phyloP scores from a whole-genome alignment of 2,329 filamentous ascomycete species.

The Xylariaceae sp. region DNA sequence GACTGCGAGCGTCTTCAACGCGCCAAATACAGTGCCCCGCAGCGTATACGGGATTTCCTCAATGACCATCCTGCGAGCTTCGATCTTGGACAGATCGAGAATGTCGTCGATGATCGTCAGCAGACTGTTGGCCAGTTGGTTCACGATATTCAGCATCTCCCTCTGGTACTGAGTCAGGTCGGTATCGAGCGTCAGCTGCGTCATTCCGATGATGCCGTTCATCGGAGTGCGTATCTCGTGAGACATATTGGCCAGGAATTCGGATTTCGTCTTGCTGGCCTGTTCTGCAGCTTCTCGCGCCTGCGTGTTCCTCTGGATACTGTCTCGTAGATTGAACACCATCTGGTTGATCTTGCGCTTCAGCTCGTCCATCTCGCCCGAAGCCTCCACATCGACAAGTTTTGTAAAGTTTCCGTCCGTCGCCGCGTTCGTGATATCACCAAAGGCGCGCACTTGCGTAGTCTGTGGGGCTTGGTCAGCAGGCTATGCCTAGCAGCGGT shows the following conservation, averaged over 20 bases:
- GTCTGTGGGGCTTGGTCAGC: conserved; percentile 54
- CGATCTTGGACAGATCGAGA: conserved; percentile 72
- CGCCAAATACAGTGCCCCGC: conserved; percentile 92
- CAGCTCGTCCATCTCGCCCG: conserved; percentile 97
- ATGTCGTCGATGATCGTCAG: conserved; percentile 93
- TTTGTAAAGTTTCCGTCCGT: conserved; percentile 97
- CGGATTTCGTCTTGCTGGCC: conserved; percentile 96
- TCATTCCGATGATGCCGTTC: conserved; percentile 98
- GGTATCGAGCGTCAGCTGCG: conserved; percentile 89
- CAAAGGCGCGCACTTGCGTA: conserved; percentile 94
- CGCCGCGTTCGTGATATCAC: conserved; percentile 95
- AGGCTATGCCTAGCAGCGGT: not conserved
- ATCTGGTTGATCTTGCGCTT: conserved; percentile 99
- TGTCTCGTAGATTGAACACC: conserved; percentile 92
- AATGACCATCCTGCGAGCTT: conserved; percentile 96
- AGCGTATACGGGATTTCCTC: conserved; percentile 96
- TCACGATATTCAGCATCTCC: conserved; percentile 98
- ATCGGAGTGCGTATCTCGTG: conserved; percentile 97
- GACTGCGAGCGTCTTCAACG: conserved; percentile 91
- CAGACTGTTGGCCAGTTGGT: conserved; percentile 91
- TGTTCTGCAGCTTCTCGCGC: conserved; percentile 93
- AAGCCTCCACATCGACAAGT: conserved; percentile 92
- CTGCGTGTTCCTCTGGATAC: conserved; percentile 93
- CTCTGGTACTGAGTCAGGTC: conserved; percentile 91
- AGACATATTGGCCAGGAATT: conserved; percentile 98